A percentile compares a stretch with the other conserved stretches of the same genome.
Evolutionary conservation across 495 filamentous ascomycete genomes (phyloP).

Genomic region (Penicillium coffeae): DNA sequence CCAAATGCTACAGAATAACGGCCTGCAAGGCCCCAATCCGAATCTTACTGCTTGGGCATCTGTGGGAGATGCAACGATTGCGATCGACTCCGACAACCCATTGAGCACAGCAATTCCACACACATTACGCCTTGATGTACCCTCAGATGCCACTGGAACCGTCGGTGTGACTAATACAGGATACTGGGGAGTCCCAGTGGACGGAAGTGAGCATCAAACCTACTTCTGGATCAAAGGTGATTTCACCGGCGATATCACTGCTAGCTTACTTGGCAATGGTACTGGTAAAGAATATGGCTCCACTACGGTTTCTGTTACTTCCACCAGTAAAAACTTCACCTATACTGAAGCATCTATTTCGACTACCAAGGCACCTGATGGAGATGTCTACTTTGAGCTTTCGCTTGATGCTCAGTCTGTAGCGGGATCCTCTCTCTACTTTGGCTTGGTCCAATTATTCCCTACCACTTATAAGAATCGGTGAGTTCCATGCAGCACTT

Average conservation of each 20-base stretch:
- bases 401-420: constrained; percentile 47
- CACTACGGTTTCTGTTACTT: constrained; percentile 15
- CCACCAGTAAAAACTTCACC: constrained; percentile 18
- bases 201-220: constrained; percentile 42
- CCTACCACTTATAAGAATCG: constrained; percentile 54
- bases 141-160: constrained; percentile 28
- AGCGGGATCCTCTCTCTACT: constrained; percentile 46
- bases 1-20: constrained; percentile 63
- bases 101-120: constrained; percentile 54
- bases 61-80: constrained; percentile 46
- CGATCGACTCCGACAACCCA: constrained; percentile 46
- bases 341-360: constrained; percentile 24
- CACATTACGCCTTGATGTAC: constrained; percentile 50
- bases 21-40: constrained; percentile 50
- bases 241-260: constrained; percentile 14
- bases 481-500: constrained; percentile 6
- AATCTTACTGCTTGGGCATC: constrained; percentile 49
- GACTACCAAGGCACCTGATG: constrained; percentile 47
- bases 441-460: constrained; percentile 60
- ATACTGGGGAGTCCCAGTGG: constrained; percentile 59
- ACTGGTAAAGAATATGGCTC: constrained; percentile 24
- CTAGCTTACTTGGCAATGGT: constrained; percentile 19
- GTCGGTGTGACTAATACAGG: constrained; percentile 54
- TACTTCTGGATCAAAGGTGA: constrained; percentile 50
- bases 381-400: constrained; percentile 58